A percentile compares a stretch with the other conserved stretches of the same genome.
Evolutionary conservation across 257 asterid species (phyloP).

Genomic region (Solanum pinnatisectum): DNA sequence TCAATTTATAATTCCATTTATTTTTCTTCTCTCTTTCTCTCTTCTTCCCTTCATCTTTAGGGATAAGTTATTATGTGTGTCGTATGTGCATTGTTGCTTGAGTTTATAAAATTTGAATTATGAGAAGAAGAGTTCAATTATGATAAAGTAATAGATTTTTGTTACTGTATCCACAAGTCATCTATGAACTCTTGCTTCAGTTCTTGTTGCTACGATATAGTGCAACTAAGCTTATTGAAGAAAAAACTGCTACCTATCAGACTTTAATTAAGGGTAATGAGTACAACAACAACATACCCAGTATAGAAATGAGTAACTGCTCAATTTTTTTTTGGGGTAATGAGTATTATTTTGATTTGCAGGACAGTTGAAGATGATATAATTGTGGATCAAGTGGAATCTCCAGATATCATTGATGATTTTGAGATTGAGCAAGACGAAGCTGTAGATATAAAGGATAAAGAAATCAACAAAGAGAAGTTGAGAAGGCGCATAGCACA

Average conservation of each 20-base stretch:
- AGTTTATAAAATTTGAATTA: not conserved
- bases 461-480: conserved; percentile 75
- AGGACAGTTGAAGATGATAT: conserved; percentile 89
- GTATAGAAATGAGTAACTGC: not conserved
- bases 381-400: conserved; percentile 65
- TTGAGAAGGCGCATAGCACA: conserved; percentile 72
- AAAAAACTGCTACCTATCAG: not conserved
- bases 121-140: not conserved
- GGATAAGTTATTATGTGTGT: not conserved
- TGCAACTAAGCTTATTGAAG: not conserved
- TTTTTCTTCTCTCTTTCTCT: not conserved
- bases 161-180: not conserved
- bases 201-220: not conserved
- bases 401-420: conserved; percentile 87
- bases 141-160: not conserved
- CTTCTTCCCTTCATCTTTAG: not conserved
- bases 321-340: not conserved
- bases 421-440: conserved; percentile 86
- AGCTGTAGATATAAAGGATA: conserved; percentile 73
- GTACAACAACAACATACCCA: not conserved
- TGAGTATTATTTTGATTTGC: conserved; percentile 13
- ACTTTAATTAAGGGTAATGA: not conserved
- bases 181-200: not conserved
- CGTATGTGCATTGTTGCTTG: not conserved
- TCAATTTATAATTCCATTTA: not conserved